These are phyloP conservation scores for Monilinia vaccinii-corymbosi DNA, from an alignment of 2,329 filamentous ascomycete species.

Conservation along the genomic window DNA sequence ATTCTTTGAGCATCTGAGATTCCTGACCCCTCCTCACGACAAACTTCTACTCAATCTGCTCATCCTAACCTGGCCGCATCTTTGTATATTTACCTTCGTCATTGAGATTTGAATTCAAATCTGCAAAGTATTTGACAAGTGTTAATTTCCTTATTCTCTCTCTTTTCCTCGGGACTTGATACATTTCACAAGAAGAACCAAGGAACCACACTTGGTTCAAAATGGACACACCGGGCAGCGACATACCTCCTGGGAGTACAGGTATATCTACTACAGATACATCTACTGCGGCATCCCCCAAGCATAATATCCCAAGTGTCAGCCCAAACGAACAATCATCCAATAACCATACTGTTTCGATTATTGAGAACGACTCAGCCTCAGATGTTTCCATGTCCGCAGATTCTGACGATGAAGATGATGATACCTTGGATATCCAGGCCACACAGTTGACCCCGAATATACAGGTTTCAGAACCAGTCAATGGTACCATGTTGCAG, in stretches of 20 bases:
- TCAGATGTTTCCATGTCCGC: constrained; percentile 32
- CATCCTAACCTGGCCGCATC: constrained; percentile 8
- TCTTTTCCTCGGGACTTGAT: constrained; percentile 12
- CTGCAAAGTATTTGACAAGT: constrained; percentile 20
- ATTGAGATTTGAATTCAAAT: constrained; percentile 22
- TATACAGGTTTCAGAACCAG: constrained; percentile 3
- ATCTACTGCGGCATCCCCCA: constrained; percentile 12
- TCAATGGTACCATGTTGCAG: background rate
- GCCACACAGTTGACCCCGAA: constrained; percentile 8
- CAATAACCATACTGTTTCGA: constrained; percentile 12
- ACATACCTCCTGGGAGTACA: constrained; percentile 21
- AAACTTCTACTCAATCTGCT: background rate
- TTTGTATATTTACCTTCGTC: constrained; percentile 16
- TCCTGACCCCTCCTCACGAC: background rate
- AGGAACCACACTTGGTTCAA: constrained; percentile 7
- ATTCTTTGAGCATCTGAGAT: background rate
- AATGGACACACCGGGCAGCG: constrained; percentile 24
- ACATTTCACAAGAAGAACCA: constrained; percentile 3
- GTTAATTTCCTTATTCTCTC: constrained; percentile 22
- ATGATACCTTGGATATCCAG: constrained; percentile 8
- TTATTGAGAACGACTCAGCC: constrained; percentile 23
- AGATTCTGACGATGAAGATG: constrained; percentile 28
- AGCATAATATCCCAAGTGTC: constrained; percentile 12
- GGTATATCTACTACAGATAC: constrained; percentile 24
- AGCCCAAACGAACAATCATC: constrained; percentile 8